A percentile compares a stretch with the other conserved stretches of the same genome.
phyloP scores from a whole-genome alignment of 305 asterid species.

The Solanum hybrid region DNA sequence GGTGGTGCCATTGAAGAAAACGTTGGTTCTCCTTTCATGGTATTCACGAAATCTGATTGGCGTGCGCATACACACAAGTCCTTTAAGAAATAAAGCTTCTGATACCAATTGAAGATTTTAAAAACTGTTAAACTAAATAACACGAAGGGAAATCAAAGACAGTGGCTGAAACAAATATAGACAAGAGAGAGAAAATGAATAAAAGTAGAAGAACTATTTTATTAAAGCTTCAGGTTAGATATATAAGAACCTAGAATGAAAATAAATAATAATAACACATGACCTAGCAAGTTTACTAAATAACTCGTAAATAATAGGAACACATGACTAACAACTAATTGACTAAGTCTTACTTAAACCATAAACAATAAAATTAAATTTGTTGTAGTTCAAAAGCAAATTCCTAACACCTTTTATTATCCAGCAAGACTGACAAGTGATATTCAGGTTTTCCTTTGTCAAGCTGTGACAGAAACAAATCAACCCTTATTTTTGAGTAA shows the following conservation, averaged over 20 bases:
- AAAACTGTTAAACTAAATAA: too few species aligned
- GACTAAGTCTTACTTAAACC: background rate
- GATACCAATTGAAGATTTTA: background rate
- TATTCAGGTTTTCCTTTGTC: too few species aligned
- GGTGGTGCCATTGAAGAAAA: too few species aligned
- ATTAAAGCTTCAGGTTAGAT: background rate
- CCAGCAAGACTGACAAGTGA: too few species aligned
- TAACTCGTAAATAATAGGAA: background rate
- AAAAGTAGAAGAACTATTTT: background rate
- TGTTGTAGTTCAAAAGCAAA: background rate
- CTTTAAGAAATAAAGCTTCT: too few species aligned
- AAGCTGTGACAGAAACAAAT: background rate
- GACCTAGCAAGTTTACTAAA: background rate
- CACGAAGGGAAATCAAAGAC: background rate
- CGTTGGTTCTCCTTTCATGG: too few species aligned
- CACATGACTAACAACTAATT: background rate
- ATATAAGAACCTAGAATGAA: background rate
- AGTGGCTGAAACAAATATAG: background rate
- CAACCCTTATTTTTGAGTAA: background rate
- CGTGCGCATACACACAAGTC: too few species aligned
- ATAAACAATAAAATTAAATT: too few species aligned
- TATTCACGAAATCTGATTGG: too few species aligned
- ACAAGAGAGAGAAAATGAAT: background rate
- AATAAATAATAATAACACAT: background rate
- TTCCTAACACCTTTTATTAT: too few species aligned